Percentiles rank a stretch among this genome's conserved stretches.
phyloP scores from a whole-genome alignment of 768 basidiomycete species.

The Pisolithus albus region DNA sequence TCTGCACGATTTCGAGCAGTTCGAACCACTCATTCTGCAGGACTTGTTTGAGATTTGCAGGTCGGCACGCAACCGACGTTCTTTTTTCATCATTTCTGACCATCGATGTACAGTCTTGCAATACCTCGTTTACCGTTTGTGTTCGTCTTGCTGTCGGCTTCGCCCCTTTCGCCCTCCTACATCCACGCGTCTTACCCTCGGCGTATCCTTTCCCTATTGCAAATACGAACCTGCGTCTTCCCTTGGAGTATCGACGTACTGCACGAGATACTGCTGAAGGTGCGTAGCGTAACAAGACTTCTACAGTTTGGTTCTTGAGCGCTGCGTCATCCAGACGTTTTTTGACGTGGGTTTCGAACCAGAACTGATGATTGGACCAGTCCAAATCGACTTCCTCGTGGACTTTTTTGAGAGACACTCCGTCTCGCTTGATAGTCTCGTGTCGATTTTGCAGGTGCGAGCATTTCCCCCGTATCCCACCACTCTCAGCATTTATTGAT shows the following conservation, averaged over 20 bases:
- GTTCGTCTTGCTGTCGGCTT: conserved; percentile 57
- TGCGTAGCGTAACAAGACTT: conserved; percentile 17
- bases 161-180: conserved; percentile 49
- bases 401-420: conserved; percentile 54
- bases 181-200: conserved; percentile 56
- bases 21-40: conserved; percentile 54
- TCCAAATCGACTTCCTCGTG: conserved; percentile 44
- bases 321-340: conserved; percentile 41
- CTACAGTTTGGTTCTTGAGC: neutral
- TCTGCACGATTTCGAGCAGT: conserved; percentile 70
- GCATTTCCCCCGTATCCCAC: neutral
- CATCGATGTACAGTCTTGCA: conserved; percentile 36
- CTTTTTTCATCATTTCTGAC: neutral
- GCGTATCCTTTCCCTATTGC: conserved; percentile 50
- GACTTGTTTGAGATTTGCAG: conserved; percentile 71
- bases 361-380: conserved; percentile 54
- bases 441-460: conserved; percentile 57
- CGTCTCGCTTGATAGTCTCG: conserved; percentile 48
- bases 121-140: conserved; percentile 51
- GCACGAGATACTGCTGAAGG: conserved; percentile 50
- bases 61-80: conserved; percentile 26
- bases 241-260: conserved; percentile 44
- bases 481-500: neutral
- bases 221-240: conserved; percentile 44
- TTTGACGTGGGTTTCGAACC: conserved; percentile 59